Evolutionary conservation across 2,329 filamentous ascomycete genomes (phyloP), one percentile per base, ranked within the genome.

Genomic region (Chalara sp.): DNA sequence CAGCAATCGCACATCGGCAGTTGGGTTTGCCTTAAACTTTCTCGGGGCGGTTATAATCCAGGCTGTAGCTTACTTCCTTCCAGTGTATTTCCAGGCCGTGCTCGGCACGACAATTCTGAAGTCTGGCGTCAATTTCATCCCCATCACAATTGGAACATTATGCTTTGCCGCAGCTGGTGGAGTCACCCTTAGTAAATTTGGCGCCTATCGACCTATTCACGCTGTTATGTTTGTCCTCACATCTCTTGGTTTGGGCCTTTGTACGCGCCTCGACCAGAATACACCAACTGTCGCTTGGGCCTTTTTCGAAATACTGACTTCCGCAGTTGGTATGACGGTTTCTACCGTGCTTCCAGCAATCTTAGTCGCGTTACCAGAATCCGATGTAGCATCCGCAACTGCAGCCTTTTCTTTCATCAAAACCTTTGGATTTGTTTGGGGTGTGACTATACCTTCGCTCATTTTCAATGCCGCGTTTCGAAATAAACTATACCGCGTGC

Each of bases 1-100:
- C 35, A 11, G 10, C 35, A 39, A 13, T 39, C 10, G 10, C 10
- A 11, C 35, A 10, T 39, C 35, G 10, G 35, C 13, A 11, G 35
- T 13, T 11, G 35, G 10, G 10, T 13, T 39, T 10, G 13, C 13
- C 35, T 11, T 39, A 10, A 69, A 65, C 1, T 70, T 74, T 48
- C 47, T 74, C 2, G 63, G 21, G 21, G 21, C 21, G 21, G 21
- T 3, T 21, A 21, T 21, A 21, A 21, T 21, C 21, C 21, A 21
- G 21, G 21, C 21, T 21, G 35, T 13, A 3, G 10, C 13, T 13
- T 39, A 39, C 13, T 39, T 39, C 13, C 35, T 39, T 13, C 35
- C 35, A 10, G 13, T 39, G 10, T 3, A 39, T 13, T 39, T 39
- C 13, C 13, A 10, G 13, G 10, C 13, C 35, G 35, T 39, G 10